phyloP scores from a whole-genome alignment of 1,284 basidiomycete species.

The Earliella scabrosa region DNA sequence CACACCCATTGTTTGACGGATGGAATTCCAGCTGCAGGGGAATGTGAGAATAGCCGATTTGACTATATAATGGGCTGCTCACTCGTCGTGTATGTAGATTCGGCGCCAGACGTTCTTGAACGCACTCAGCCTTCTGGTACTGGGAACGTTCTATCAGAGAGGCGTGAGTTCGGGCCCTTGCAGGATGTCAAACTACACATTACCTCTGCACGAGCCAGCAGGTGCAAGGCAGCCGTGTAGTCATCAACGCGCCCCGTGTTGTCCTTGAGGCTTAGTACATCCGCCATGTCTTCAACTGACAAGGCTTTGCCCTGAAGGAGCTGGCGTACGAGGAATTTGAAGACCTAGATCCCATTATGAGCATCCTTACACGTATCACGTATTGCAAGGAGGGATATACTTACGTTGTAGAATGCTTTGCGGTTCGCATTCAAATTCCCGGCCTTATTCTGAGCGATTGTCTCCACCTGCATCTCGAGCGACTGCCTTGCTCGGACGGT shows the following conservation, averaged over 20 bases:
- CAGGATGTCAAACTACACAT: too few relatives aligned
- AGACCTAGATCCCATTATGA: conserved; percentile 46
- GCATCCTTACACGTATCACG: neutral
- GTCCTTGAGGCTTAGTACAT: conserved; percentile 75
- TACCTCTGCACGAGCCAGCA: conserved; percentile 62
- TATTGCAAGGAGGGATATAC: conserved; percentile 13
- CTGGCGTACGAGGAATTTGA: conserved; percentile 67
- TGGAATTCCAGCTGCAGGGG: conserved; percentile 68
- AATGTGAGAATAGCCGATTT: neutral
- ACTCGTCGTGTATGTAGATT: conserved; percentile 90
- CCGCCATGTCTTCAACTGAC: conserved; percentile 70
- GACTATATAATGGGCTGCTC: conserved; percentile 41
- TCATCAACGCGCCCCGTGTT: conserved; percentile 57
- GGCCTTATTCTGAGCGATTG: conserved; percentile 60
- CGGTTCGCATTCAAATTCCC: conserved; percentile 43
- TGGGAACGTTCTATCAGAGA: conserved; percentile 61
- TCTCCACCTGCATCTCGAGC: conserved; percentile 69
- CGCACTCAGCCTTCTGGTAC: conserved; percentile 68
- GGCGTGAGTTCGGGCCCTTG: neutral
- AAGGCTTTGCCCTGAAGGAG: conserved; percentile 72
- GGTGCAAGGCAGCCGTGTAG: conserved; percentile 66
- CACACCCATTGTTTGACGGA: conserved; percentile 69
- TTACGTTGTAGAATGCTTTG: conserved; percentile 51
- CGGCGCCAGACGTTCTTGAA: conserved; percentile 84
- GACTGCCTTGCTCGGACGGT: conserved; percentile 61